These are phyloP conservation scores for Stephanodiscus minutulus DNA, from an alignment of 108 stramenopile genomes.

Conservation along the genomic window DNA sequence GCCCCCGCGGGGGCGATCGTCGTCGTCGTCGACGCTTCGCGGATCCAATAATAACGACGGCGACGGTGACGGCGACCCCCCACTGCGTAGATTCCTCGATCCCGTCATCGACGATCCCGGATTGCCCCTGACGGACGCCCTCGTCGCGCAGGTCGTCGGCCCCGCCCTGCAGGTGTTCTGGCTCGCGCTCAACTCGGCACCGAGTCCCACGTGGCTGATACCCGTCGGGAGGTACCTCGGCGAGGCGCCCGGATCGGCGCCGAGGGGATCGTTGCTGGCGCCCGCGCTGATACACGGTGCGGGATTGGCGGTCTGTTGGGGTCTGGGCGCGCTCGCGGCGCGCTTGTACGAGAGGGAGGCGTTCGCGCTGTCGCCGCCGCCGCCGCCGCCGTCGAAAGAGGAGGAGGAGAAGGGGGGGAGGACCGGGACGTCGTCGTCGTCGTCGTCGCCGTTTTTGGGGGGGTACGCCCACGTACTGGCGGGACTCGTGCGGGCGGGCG, in stretches of 20 bases:
- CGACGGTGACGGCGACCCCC: neutral
- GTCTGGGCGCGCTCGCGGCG: constrained; percentile 71
- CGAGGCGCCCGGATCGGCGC: constrained; percentile 17
- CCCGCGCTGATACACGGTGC: constrained; percentile 82
- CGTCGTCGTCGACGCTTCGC: too few relatives aligned
- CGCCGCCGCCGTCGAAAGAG: neutral
- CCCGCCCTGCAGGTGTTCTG: constrained; percentile 72
- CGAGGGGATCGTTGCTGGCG: constrained; percentile 71
- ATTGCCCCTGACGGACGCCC: constrained; percentile 69
- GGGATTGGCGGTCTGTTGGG: constrained; percentile 77
- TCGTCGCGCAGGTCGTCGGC: constrained; percentile 72
- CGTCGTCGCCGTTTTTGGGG: neutral
- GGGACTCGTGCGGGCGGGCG: constrained; percentile 67
- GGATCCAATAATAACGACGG: too few relatives aligned
- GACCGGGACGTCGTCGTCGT: neutral
- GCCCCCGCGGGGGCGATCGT: too few relatives aligned
- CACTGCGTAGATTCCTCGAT: constrained; percentile 49
- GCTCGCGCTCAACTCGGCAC: constrained; percentile 48
- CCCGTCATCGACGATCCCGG: constrained; percentile 77
- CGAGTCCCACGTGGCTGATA: constrained; percentile 75
- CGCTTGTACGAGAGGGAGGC: constrained; percentile 64
- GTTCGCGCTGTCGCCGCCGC: constrained; percentile 29
- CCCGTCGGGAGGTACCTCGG: constrained; percentile 48
- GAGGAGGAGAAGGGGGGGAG: neutral
- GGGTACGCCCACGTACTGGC: constrained; percentile 35